Conservation (phyloP, 23 red algal genomes). For the Gracilaria vermiculophylla region DNA sequence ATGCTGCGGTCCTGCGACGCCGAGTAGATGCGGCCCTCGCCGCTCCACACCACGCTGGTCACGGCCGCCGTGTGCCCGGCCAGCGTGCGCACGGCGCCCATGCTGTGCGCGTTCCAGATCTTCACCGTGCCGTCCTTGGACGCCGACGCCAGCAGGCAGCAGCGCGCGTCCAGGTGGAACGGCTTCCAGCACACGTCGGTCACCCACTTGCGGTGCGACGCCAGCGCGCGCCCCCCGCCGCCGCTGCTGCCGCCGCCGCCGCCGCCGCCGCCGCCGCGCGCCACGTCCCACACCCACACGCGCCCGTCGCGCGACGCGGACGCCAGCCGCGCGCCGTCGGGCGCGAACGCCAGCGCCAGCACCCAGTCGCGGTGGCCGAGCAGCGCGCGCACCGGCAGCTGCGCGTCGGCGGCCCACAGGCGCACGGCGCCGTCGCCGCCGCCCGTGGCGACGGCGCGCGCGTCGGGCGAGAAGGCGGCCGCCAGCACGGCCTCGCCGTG, state of each 20-base stretch:
- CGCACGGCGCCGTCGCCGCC: conserved; percentile 91
- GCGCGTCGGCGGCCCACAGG: conserved; percentile 72
- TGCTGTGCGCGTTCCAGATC: conserved; percentile 75
- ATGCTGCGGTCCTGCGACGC: conserved; percentile 89
- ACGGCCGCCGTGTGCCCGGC: conserved; percentile 80
- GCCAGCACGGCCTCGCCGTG: conserved; percentile 85
- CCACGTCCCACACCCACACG: conserved; percentile 37
- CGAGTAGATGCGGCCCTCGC: conserved; percentile 85
- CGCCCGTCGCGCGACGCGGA: conserved; percentile 43
- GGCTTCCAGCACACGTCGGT: conserved; percentile 83
- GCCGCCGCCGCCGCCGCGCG: neutral
- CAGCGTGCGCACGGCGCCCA: conserved; percentile 51
- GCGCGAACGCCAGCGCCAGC: conserved; percentile 77
- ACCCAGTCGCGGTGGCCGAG: conserved; percentile 83
- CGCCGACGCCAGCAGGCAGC: conserved; percentile 28
- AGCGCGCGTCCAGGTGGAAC: conserved; percentile 56
- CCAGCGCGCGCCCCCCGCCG: neutral
- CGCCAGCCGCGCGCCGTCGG: conserved; percentile 47
- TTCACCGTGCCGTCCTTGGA: conserved; percentile 82
- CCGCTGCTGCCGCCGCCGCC: neutral
- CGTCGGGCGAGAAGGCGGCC: conserved; percentile 81
- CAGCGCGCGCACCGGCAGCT: conserved; percentile 65
- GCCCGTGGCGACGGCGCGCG: conserved; percentile 53
- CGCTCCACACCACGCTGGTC: conserved; percentile 83
- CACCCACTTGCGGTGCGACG: conserved; percentile 82